Conservation (phyloP, 1,284 basidiomycete genomes). For the Amylostereum areolatum region DNA sequence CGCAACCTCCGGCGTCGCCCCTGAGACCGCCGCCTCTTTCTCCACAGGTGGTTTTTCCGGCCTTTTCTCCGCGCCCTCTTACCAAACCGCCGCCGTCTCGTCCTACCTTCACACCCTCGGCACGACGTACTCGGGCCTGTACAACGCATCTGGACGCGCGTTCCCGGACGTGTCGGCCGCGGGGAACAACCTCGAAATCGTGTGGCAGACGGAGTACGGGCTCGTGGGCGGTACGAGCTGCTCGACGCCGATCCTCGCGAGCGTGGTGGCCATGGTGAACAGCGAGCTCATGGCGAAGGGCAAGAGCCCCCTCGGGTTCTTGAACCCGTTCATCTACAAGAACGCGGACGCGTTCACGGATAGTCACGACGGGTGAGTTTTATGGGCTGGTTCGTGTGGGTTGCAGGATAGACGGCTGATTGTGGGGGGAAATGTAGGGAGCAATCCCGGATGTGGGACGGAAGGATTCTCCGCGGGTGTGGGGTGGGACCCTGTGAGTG, state of each 20-base stretch:
- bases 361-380: neutral
- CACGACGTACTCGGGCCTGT: neutral
- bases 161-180: conserved; percentile 35
- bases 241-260: conserved; percentile 43
- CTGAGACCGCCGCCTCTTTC: conserved; percentile 13
- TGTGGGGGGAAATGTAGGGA: neutral
- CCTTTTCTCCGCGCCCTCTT: neutral
- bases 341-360: neutral
- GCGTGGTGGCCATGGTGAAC: conserved; percentile 49
- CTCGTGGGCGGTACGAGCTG: conserved; percentile 47
- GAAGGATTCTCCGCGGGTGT: neutral
- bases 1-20: conserved; percentile 18
- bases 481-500: conserved; percentile 6
- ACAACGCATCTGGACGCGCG: conserved; percentile 3
- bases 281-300: conserved; percentile 38
- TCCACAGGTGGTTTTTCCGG: conserved; percentile 6
- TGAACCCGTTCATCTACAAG: conserved; percentile 41
- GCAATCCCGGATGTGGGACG: neutral
- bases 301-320: conserved; percentile 36
- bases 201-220: conserved; percentile 16
- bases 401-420: neutral
- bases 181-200: conserved; percentile 25
- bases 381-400: neutral
- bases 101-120: neutral
- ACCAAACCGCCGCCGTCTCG: neutral